A percentile compares a stretch with the other conserved stretches of the same genome.
Conservation (phyloP, 163 green algal species). For the Chlorella variabilis region DNA sequence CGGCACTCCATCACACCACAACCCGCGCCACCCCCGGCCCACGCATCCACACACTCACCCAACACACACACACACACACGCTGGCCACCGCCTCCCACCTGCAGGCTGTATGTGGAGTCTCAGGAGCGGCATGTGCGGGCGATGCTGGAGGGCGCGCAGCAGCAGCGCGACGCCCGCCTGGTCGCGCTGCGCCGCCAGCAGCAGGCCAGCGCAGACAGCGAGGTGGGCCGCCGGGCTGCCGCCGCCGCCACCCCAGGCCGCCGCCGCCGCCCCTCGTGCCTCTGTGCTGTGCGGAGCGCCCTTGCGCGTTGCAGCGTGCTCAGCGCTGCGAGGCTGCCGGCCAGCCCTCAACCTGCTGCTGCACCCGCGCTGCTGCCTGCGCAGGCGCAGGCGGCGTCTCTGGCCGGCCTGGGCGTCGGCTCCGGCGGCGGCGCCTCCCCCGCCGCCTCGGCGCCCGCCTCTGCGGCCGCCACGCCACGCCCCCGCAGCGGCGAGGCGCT, state of each 20-base stretch:
- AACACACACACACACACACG: too few relatives aligned
- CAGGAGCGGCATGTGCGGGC: constrained; percentile 33
- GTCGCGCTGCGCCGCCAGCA: neutral
- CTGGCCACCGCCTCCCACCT: neutral
- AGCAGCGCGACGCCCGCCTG: constrained; percentile 4
- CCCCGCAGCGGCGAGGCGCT: neutral
- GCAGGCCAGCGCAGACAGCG: constrained; percentile 4
- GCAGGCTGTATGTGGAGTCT: constrained; percentile 41
- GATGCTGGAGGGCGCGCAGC: constrained; percentile 11
- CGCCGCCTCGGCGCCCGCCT: neutral
- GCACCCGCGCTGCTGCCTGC: neutral
- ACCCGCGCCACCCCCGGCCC: too few relatives aligned
- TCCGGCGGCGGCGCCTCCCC: neutral
- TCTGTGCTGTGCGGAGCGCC: neutral
- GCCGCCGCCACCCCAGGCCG: neutral
- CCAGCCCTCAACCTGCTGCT: constrained; percentile 19
- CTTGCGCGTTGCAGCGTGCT: too few relatives aligned
- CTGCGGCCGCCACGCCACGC: neutral
- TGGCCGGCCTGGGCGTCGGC: constrained; percentile 13
- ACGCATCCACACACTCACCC: too few relatives aligned
- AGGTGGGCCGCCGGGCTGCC: neutral
- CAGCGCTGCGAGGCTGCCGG: constrained; percentile 23
- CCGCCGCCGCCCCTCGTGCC: too few relatives aligned
- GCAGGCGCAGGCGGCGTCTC: constrained; percentile 24
- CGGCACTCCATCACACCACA: too few relatives aligned